Percentiles rank a stretch among this genome's conserved stretches.
Evolutionary conservation across 2,329 filamentous ascomycete genomes (phyloP).

Genomic region (Penicillium sp.): DNA sequence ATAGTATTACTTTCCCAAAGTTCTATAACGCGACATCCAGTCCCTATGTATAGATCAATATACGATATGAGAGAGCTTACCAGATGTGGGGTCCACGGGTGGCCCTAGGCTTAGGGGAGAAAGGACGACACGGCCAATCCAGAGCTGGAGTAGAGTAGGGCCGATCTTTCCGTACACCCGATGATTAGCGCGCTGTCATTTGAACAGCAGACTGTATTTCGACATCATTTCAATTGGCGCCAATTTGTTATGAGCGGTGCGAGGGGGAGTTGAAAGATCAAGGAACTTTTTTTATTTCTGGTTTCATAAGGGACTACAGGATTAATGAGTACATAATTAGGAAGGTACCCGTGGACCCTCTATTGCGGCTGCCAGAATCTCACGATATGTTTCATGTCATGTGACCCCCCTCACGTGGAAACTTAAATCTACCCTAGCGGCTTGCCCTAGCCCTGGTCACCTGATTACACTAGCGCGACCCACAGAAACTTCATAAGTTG

Average conservation of each 20-base stretch:
- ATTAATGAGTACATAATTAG: not conserved
- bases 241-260: no score
- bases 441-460: slow-evolving; percentile 26
- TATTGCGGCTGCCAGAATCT: not conserved
- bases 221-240: not conserved
- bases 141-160: not conserved
- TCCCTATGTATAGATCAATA: not conserved
- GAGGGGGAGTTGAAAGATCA: accelerated
- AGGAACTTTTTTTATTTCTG: not conserved
- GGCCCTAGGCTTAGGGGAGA: not conserved
- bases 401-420: not conserved
- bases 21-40: not conserved
- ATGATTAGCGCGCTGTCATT: not conserved
- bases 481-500: slow-evolving; percentile 32
- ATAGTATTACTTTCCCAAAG: not conserved
- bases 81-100: not conserved
- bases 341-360: not conserved
- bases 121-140: not conserved
- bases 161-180: not conserved
- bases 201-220: not conserved
- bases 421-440: not conserved
- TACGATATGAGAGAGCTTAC: not conserved
- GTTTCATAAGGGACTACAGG: not conserved
- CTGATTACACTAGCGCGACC: slow-evolving; percentile 34
- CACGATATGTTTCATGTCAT: not conserved